Evolutionary conservation across 2,329 filamentous ascomycete genomes (phyloP).

Genomic region (Talaromyces atroroseus): DNA sequence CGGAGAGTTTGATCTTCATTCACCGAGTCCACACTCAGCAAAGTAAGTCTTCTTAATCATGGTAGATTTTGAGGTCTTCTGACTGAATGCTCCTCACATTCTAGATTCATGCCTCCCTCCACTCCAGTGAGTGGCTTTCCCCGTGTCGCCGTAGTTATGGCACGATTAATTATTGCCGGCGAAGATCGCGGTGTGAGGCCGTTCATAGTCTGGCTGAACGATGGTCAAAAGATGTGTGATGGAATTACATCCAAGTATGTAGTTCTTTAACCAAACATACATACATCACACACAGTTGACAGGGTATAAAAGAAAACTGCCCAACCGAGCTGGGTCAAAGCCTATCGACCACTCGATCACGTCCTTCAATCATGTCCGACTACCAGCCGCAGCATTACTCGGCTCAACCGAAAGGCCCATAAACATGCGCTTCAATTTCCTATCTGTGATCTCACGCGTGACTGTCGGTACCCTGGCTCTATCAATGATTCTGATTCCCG

Average conservation of each 20-base stretch:
- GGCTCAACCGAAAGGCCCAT: slow-evolving; percentile 15
- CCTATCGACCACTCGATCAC: slow-evolving; percentile 29
- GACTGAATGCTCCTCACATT: neutral
- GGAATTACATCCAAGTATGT: slow-evolving; percentile 23
- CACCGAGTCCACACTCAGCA: slow-evolving; percentile 25
- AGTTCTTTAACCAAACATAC: neutral
- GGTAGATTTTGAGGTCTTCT: neutral
- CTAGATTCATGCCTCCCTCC: slow-evolving; percentile 15
- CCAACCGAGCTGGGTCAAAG: slow-evolving; percentile 24
- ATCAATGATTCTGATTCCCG: slow-evolving; percentile 14
- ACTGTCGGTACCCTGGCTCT: slow-evolving; percentile 16
- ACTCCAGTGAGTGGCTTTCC: slow-evolving; percentile 18
- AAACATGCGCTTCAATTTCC: slow-evolving; percentile 23
- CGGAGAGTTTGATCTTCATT: slow-evolving; percentile 31
- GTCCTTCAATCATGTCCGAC: slow-evolving; percentile 27
- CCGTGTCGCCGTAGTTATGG: slow-evolving; percentile 29
- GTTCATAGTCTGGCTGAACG: slow-evolving; percentile 27
- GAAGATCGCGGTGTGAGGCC: slow-evolving; percentile 25
- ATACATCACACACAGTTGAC: neutral
- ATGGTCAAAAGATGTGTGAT: slow-evolving; percentile 21
- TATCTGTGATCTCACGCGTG: slow-evolving; percentile 18
- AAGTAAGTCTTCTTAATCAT: slow-evolving; percentile 23
- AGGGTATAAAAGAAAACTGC: slow-evolving; percentile 15
- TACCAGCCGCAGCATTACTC: slow-evolving; percentile 24
- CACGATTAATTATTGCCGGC: slow-evolving; percentile 23